These are phyloP conservation scores for Rhizopogon vinicolor DNA, from an alignment of 768 basidiomycete species.

Conservation along the genomic window DNA sequence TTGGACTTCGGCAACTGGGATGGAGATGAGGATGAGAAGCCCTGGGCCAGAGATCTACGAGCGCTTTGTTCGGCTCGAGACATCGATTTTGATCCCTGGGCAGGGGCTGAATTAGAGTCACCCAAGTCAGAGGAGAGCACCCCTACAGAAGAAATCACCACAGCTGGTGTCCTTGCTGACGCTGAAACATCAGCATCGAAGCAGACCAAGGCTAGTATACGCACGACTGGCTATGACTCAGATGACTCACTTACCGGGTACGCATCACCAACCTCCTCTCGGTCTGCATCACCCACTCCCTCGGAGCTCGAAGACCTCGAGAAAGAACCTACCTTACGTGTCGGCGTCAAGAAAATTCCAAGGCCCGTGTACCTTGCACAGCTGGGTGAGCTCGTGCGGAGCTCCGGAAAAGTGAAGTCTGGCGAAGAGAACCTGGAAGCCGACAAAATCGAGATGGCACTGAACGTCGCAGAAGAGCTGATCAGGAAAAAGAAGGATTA, in stretches of 20 bases:
- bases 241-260: conserved; percentile 83
- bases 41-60: conserved; percentile 63
- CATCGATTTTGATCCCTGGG: conserved; percentile 37
- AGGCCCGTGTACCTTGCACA: conserved; percentile 90
- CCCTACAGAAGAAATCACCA: conserved; percentile 6
- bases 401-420: conserved; percentile 43
- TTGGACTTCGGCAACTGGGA: too few species aligned
- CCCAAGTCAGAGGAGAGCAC: conserved; percentile 5
- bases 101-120: conserved; percentile 6
- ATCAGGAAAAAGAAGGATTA: conserved; percentile 80
- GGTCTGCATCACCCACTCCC: conserved; percentile 76
- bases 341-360: conserved; percentile 63
- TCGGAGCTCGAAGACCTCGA: conserved; percentile 81
- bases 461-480: conserved; percentile 75
- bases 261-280: conserved; percentile 57
- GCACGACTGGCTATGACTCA: conserved; percentile 53
- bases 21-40: conserved; percentile 59
- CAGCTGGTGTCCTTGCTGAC: conserved; percentile 1
- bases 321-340: conserved; percentile 75
- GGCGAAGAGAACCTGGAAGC: conserved; percentile 63
- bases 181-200: not conserved
- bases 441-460: conserved; percentile 74
- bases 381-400: conserved; percentile 71
- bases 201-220: not conserved
- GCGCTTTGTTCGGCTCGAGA: conserved; percentile 47